phyloP scores from a whole-genome alignment of 202 grass and related monocot species.

The Zoysia matrella region DNA sequence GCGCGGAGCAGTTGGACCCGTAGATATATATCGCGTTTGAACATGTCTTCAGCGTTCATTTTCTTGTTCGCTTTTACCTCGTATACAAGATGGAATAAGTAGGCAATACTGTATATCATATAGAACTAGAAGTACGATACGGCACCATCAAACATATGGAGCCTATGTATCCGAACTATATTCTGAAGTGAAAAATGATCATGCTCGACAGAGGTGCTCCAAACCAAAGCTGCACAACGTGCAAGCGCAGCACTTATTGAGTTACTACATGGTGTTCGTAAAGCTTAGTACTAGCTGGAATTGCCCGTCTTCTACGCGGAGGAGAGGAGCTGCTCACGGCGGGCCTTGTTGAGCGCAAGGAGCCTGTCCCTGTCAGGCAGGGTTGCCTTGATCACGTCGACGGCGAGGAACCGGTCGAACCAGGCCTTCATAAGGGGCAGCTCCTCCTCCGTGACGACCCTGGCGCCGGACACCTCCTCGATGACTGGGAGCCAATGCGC shows the following conservation, averaged over 20 bases:
- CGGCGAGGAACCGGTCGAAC: constrained; percentile 49
- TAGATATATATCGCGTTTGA: background rate
- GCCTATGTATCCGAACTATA: background rate
- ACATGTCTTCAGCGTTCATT: background rate
- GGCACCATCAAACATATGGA: background rate
- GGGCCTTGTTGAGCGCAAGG: constrained; percentile 46
- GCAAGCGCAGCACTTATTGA: constrained; percentile 16
- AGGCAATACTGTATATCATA: background rate
- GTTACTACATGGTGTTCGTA: background rate
- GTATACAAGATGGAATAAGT: constrained; percentile 5
- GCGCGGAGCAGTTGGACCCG: constrained; percentile 33
- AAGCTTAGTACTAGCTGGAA: background rate
- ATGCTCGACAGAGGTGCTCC: background rate
- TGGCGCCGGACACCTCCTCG: constrained; percentile 44
- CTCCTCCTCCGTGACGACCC: constrained; percentile 45
- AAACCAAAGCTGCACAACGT: constrained; percentile 8
- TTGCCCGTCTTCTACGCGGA: constrained; percentile 12
- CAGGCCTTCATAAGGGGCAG: constrained; percentile 59
- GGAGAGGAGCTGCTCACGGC: constrained; percentile 46
- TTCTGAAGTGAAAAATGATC: background rate
- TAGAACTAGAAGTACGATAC: background rate
- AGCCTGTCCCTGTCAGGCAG: constrained; percentile 55
- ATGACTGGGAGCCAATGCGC: constrained; percentile 54
- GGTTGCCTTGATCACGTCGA: constrained; percentile 47
- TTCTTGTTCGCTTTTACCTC: background rate